phyloP scores from a whole-genome alignment of 2,329 filamentous ascomycete species.

The Cladorrhinum sp. region DNA sequence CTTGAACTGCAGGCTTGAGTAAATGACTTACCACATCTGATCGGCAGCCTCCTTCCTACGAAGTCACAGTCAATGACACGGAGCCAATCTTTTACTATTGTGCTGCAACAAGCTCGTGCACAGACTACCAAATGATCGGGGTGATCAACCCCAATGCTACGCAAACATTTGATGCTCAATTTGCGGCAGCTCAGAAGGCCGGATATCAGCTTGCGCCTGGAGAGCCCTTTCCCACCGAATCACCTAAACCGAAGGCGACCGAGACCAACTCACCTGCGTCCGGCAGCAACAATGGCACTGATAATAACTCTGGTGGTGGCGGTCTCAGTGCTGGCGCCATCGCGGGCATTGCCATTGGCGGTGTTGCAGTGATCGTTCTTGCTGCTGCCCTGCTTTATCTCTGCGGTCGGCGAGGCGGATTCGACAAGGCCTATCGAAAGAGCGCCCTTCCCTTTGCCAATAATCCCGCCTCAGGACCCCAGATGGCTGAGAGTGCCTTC shows the following conservation, averaged over 20 bases:
- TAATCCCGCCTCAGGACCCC: not conserved
- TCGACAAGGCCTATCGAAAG: slow-evolving; percentile 36
- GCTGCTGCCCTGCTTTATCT: slow-evolving; percentile 47
- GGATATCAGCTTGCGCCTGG: slow-evolving; percentile 55
- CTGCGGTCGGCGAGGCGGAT: slow-evolving; percentile 42
- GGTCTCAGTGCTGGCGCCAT: slow-evolving; percentile 47
- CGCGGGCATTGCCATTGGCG: slow-evolving; percentile 57
- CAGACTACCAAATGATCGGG: slow-evolving; percentile 66
- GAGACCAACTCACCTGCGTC: slow-evolving; percentile 14
- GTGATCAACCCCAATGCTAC: slow-evolving; percentile 65
- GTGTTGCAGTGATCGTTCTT: slow-evolving; percentile 42
- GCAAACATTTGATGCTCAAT: slow-evolving; percentile 47
- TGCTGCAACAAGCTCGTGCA: slow-evolving; percentile 63
- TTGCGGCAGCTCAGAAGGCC: slow-evolving; percentile 44
- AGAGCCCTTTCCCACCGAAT: slow-evolving; percentile 50
- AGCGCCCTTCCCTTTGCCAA: slow-evolving; percentile 15
- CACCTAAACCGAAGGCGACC: slow-evolving; percentile 25
- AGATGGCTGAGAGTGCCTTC: slow-evolving; percentile 30
- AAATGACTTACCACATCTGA: slow-evolving; percentile 22
- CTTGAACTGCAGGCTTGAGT: not conserved
- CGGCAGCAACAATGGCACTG: slow-evolving; percentile 10
- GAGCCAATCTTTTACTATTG: slow-evolving; percentile 69
- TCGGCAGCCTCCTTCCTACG: slow-evolving; percentile 40
- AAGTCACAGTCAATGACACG: slow-evolving; percentile 55
- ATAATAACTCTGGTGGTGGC: slow-evolving; percentile 1